Base-by-base conservation (phyloP, 345 rosid genomes). In the Triadica sebifera region DNA sequence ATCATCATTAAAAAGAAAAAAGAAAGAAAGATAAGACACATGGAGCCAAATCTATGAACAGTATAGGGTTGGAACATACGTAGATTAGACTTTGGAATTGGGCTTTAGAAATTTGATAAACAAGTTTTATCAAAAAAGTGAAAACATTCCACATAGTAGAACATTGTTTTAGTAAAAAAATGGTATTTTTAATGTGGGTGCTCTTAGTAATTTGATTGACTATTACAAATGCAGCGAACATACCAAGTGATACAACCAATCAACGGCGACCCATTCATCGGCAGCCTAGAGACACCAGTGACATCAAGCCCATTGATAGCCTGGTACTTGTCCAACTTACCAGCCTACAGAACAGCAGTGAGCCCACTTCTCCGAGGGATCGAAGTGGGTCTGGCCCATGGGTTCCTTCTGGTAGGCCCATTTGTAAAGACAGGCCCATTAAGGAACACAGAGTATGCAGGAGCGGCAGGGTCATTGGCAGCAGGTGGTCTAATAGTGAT, bases 191-290 rank as follows among this genome's bases (percentile, higher is more conserved):
- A 3, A 51, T 51, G 56, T 6, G 17, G 38, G 24, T 47, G 72
- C 1, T 16, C 16, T 11, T 1, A 51, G 13, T 12, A 39, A 39
- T 52, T 53, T 38, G 62, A 4, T n/a, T 78, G 45, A 38, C 4
- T 46, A 12, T 16, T 1, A 5, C 4, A 17, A 53, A 51, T 0
- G 78, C 90, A 91, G 98, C 91, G 94, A 81, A 95, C 91, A 16
- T 95, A 81, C 83, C 97, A 95, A 85, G 99, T 95, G 73, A 4
- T 95, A 61, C 92, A 95, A 82, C 99, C 99, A 65, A 91, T 95
- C 84, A 93, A 95, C 50, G 98, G 97, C 4, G 99, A 95, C 72
- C 99, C 99, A 1, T 95, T 93, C 89, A 93, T 93, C 29, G 99
- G 98, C 75, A 95, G 96, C 81, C 90, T 95, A 3, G 99, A 95